Conservation (phyloP, 2,329 filamentous ascomycete genomes). For the Parastagonospora avenae region DNA sequence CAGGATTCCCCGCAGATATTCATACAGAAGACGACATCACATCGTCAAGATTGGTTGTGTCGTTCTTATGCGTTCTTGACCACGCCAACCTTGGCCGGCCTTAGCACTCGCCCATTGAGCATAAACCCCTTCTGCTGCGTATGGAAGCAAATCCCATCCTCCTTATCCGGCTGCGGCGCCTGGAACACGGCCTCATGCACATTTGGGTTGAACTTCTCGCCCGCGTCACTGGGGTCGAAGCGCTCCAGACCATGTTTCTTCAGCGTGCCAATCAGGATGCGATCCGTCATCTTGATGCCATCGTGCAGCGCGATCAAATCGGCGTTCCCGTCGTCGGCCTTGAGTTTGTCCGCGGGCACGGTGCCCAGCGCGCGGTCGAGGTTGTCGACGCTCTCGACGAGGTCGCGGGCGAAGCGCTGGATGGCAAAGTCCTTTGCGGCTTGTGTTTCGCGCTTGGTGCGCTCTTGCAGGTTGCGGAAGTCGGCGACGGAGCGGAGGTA, state of each 20-base stretch:
- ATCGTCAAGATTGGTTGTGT: not conserved
- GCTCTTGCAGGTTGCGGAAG: conserved; percentile 96
- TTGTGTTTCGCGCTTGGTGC: conserved; percentile 88
- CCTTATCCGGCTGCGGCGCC: conserved; percentile 83
- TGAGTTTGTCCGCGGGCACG: conserved; percentile 76
- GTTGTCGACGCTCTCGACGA: conserved; percentile 95
- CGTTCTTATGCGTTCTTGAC: conserved; percentile 73
- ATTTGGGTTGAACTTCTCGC: conserved; percentile 94
- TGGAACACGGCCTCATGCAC: conserved; percentile 96
- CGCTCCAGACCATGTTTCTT: conserved; percentile 94
- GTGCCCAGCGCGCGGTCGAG: conserved; percentile 87
- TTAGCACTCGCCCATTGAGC: conserved; percentile 86
- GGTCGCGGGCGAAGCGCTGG: conserved; percentile 89
- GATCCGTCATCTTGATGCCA: conserved; percentile 94
- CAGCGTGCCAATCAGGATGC: conserved; percentile 82
- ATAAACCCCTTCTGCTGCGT: conserved; percentile 96
- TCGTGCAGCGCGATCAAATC: conserved; percentile 83
- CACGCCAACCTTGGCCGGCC: conserved; percentile 94
- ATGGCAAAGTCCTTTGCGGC: conserved; percentile 90
- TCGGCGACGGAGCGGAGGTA: conserved; percentile 93
- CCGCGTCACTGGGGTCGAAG: conserved; percentile 72
- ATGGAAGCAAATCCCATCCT: conserved; percentile 87
- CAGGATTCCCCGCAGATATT: conserved; percentile 13
- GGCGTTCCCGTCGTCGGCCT: conserved; percentile 59
- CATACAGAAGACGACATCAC: conserved; percentile 24